These are phyloP conservation scores for Talaromyces sp. DNA, from an alignment of 2,329 filamentous ascomycete genomes.

Conservation along the genomic window DNA sequence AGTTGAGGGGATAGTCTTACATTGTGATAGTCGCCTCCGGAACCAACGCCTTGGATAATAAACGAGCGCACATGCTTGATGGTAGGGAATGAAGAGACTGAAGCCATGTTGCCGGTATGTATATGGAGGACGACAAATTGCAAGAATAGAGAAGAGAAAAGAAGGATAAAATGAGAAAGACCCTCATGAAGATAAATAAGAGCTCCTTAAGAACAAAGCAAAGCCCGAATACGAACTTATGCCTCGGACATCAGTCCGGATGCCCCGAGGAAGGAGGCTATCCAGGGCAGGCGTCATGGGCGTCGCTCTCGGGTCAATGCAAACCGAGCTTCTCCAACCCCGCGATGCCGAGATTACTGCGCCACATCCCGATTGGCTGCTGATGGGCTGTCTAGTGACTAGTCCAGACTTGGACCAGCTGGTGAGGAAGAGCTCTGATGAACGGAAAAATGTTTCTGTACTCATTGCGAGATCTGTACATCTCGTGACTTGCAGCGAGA, in stretches of 20 bases:
- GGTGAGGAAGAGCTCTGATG: not conserved
- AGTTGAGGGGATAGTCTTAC: slow-evolving; percentile 55
- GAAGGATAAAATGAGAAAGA: not conserved
- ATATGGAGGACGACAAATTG: not conserved
- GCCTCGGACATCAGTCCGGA: slow-evolving; percentile 12
- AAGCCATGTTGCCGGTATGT: slow-evolving; percentile 30
- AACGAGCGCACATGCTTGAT: slow-evolving; percentile 50
- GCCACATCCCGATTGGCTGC: not conserved
- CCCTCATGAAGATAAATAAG: not conserved
- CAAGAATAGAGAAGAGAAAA: not conserved
- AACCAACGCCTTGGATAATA: slow-evolving; percentile 48
- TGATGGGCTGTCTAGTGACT: not conserved
- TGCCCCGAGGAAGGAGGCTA: no score
- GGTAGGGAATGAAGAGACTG: slow-evolving; percentile 38
- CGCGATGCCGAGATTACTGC: slow-evolving; percentile 4
- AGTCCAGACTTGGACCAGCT: not conserved
- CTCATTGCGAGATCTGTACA: not conserved
- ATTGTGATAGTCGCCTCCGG: slow-evolving; percentile 73
- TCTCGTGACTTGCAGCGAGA: not conserved
- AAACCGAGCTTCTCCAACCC: slow-evolving; percentile 16
- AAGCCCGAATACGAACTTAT: not conserved
- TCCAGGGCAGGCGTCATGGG: not conserved
- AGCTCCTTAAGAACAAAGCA: not conserved
- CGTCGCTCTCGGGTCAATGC: slow-evolving; percentile 9
- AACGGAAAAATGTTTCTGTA: slow-evolving; percentile 5